Conservation (phyloP, 2,329 filamentous ascomycete genomes). For the Hirsutella rhossiliensis region DNA sequence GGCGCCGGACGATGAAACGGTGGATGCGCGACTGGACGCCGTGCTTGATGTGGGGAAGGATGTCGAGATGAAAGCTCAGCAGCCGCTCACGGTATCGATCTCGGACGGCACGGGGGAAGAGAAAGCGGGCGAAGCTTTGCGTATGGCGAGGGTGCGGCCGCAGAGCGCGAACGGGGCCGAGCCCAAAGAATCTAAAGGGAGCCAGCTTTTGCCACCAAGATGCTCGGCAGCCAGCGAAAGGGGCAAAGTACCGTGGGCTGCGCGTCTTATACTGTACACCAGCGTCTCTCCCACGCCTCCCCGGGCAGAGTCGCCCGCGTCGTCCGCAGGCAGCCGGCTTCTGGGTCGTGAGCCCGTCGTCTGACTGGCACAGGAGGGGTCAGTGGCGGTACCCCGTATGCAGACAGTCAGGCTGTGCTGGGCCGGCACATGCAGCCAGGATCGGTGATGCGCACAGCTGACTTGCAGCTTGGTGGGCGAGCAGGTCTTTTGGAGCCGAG, state of each 20-base stretch:
- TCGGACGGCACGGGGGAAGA: slow-evolving; percentile 53
- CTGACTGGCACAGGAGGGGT: too few relatives aligned
- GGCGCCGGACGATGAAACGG: slow-evolving; percentile 54
- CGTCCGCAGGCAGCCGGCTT: too few relatives aligned
- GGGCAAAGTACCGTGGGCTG: not conserved
- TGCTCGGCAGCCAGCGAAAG: not conserved
- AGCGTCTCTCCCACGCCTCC: too few relatives aligned
- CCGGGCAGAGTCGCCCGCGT: too few relatives aligned
- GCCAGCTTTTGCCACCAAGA: slow-evolving; percentile 25
- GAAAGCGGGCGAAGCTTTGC: slow-evolving; percentile 46
- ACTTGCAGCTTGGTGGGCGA: slow-evolving; percentile 2
- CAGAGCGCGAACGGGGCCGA: slow-evolving; percentile 12
- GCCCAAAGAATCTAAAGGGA: slow-evolving; percentile 28
- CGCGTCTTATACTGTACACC: too few relatives aligned
- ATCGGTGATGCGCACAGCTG: slow-evolving; percentile 7
- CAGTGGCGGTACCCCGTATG: not conserved
- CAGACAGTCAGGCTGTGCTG: not conserved
- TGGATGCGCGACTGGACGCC: slow-evolving; percentile 67
- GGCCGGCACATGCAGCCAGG: slow-evolving; percentile 4
- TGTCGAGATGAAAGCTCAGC: slow-evolving; percentile 61
- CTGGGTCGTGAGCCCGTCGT: too few relatives aligned
- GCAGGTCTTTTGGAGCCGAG: not conserved
- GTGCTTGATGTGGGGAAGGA: slow-evolving; percentile 58
- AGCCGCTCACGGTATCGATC: slow-evolving; percentile 54
- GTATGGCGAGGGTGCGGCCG: slow-evolving; percentile 25